phyloP scores from a whole-genome alignment of 2,329 filamentous ascomycete genomes.

The Sarocladium strictum region DNA sequence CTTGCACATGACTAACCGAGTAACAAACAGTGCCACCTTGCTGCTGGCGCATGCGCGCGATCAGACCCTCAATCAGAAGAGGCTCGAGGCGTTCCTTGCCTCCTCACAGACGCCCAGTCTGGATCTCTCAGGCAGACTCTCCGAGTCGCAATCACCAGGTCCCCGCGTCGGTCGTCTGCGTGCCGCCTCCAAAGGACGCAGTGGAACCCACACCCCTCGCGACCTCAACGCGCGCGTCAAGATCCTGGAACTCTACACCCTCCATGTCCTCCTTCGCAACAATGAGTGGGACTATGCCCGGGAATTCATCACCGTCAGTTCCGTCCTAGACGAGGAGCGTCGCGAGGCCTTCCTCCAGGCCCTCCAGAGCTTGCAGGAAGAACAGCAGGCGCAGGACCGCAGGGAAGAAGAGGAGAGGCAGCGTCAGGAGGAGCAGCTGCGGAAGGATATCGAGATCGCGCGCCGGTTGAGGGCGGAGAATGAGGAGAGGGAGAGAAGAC shows the following conservation, averaged over 20 bases:
- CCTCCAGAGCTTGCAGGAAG: slow-evolving; percentile 75
- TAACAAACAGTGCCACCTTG: slow-evolving; percentile 73
- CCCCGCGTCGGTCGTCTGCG: slow-evolving; percentile 31
- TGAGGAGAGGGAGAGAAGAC: slow-evolving; percentile 46
- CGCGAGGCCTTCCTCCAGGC: slow-evolving; percentile 85
- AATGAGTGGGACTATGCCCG: slow-evolving; percentile 93
- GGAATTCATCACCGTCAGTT: slow-evolving; percentile 81
- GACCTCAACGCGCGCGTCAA: slow-evolving; percentile 82
- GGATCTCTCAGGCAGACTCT: slow-evolving; percentile 61
- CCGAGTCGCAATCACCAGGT: slow-evolving; percentile 34
- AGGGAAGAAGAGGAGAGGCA: slow-evolving; percentile 54
- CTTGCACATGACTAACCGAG: slow-evolving; percentile 15
- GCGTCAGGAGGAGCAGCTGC: slow-evolving; percentile 50
- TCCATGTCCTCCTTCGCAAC: slow-evolving; percentile 90
- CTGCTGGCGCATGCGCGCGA: slow-evolving; percentile 83
- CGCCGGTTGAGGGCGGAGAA: slow-evolving; percentile 51
- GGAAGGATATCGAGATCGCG: slow-evolving; percentile 51
- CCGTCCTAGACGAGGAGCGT: slow-evolving; percentile 86
- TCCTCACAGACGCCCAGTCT: slow-evolving; percentile 67
- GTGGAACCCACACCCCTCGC: slow-evolving; percentile 74
- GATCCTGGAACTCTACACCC: slow-evolving; percentile 88
- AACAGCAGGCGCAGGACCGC: slow-evolving; percentile 67
- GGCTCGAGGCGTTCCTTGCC: slow-evolving; percentile 83
- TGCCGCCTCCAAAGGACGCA: slow-evolving; percentile 42
- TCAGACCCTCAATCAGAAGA: slow-evolving; percentile 78